A percentile compares a stretch with the other conserved stretches of the same genome.
These are phyloP conservation scores for Aspergillus pseudoviridinutans DNA, from an alignment of 2,329 filamentous ascomycete species.

Conservation along the genomic window DNA sequence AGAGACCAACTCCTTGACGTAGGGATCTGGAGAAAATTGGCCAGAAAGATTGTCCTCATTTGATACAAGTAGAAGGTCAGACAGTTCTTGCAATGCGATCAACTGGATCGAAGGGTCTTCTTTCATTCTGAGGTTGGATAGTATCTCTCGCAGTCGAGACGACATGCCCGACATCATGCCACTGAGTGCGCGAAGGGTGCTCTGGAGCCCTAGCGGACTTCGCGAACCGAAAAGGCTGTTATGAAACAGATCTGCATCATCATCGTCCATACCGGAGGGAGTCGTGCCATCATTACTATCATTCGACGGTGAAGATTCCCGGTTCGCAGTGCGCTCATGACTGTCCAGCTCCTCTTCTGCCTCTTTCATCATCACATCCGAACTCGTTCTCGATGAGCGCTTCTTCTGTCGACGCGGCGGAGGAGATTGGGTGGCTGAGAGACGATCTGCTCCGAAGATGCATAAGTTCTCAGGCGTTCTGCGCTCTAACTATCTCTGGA, in stretches of 20 bases:
- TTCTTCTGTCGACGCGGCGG: constrained; percentile 50
- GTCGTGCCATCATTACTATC: constrained; percentile 64
- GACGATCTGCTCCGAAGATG: constrained; percentile 26
- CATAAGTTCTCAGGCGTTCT: constrained; percentile 6
- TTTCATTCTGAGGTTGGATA: constrained; percentile 72
- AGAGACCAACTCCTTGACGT: constrained; percentile 87
- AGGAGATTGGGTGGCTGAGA: constrained; percentile 31
- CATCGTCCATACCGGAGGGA: constrained; percentile 50
- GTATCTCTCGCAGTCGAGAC: constrained; percentile 71
- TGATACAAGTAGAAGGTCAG: constrained; percentile 86
- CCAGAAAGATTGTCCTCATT: constrained; percentile 96
- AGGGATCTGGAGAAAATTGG: constrained; percentile 89
- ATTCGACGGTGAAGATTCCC: constrained; percentile 56
- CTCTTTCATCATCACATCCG: constrained; percentile 69
- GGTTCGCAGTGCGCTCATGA: constrained; percentile 43
- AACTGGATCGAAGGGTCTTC: constrained; percentile 84
- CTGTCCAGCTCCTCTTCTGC: constrained; percentile 53
- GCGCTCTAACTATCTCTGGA: not conserved
- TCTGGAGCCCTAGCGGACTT: constrained; percentile 65
- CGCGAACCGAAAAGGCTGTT: constrained; percentile 62
- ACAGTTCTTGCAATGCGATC: constrained; percentile 87
- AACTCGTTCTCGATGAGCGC: constrained; percentile 51
- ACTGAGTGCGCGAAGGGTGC: constrained; percentile 77
- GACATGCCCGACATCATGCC: constrained; percentile 89
- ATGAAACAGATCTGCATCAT: constrained; percentile 59